These are phyloP conservation scores for Hemerocallis citrina DNA, from an alignment of 106 monocot species.

Conservation along the genomic window DNA sequence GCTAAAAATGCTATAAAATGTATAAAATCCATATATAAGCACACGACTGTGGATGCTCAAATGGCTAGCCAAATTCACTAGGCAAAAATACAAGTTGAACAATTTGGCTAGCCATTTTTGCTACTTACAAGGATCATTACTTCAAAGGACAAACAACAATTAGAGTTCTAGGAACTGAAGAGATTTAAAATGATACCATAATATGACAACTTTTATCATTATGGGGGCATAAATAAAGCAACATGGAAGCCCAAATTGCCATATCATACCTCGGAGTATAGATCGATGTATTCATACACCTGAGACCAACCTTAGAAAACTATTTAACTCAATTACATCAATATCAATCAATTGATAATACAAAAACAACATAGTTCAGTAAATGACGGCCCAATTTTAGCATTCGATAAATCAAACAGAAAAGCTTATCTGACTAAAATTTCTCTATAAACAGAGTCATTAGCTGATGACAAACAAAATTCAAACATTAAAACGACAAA, in stretches of 20 bases:
- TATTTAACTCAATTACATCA: slow-evolving; percentile 5
- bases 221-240: background rate
- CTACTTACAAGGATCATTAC: no score
- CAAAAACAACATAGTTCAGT: background rate
- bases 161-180: background rate
- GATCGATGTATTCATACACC: slow-evolving; percentile 24
- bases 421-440: no score
- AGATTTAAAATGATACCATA: background rate
- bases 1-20: no score
- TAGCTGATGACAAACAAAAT: no score
- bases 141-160: background rate
- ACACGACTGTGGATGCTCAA: no score
- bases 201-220: background rate
- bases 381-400: background rate
- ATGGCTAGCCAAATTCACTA: no score
- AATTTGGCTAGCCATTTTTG: no score
- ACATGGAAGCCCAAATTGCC: background rate
- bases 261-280: slow-evolving; percentile 15
- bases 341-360: background rate
- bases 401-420: no score
- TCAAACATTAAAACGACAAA: no score
- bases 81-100: no score
- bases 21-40: no score
- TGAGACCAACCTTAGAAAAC: slow-evolving; percentile 4
- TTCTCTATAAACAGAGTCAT: no score